phyloP scores from a whole-genome alignment of 2,329 filamentous ascomycete genomes.

The Penicillium sp. region DNA sequence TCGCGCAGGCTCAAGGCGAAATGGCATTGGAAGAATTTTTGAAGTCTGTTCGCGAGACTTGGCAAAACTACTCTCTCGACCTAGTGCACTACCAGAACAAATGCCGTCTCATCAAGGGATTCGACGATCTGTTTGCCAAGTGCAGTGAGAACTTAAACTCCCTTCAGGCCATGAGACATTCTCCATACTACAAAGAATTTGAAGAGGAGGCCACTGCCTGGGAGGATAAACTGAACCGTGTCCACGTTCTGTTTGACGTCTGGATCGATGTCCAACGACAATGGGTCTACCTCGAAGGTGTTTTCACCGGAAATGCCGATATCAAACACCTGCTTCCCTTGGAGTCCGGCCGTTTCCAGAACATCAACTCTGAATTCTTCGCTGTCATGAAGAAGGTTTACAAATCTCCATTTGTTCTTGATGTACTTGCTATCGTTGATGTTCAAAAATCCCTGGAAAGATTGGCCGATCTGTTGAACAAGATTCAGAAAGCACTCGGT shows the following conservation, averaged over 20 bases:
- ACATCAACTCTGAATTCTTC: conserved; percentile 98
- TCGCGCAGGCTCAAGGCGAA: conserved; percentile 93
- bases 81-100: conserved; percentile 98
- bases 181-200: conserved; percentile 98
- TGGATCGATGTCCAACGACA: conserved; percentile 99
- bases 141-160: conserved; percentile 98
- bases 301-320: conserved; percentile 97
- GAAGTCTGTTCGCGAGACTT: conserved; percentile 92
- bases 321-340: conserved; percentile 98
- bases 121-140: conserved; percentile 97
- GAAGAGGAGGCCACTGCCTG: conserved; percentile 94
- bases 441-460: conserved; percentile 95
- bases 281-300: conserved; percentile 98
- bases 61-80: conserved; percentile 92
- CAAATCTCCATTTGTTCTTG: conserved; percentile 91
- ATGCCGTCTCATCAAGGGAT: conserved; percentile 92
- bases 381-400: conserved; percentile 99
- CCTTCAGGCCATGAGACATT: conserved; percentile 97
- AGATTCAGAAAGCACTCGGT: conserved; percentile 97
- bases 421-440: conserved; percentile 92
- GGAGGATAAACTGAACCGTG: conserved; percentile 97
- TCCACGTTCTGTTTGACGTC: conserved; percentile 96
- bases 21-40: conserved; percentile 98
- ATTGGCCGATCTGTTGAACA: conserved; percentile 94
- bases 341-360: conserved; percentile 95